Conservation (phyloP, 306 rosid species). For the Cucurbita argyrosperma region DNA sequence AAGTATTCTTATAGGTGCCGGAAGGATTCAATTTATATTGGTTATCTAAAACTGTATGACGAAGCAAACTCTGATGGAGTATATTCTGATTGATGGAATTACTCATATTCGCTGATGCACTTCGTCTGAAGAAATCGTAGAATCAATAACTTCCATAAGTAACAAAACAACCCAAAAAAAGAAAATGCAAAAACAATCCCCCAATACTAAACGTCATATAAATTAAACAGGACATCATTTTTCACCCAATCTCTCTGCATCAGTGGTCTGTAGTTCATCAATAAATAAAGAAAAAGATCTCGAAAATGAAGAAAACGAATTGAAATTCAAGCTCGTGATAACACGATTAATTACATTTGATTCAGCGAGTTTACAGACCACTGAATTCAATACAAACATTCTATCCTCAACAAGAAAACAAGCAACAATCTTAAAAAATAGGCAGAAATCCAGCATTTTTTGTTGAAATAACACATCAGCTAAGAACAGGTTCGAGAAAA, state of each 20-base stretch:
- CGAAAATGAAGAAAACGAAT: background rate
- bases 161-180: background rate
- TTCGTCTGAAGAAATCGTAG: conserved; percentile 26
- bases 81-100: conserved; percentile 40
- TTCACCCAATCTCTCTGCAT: background rate
- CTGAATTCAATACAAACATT: background rate
- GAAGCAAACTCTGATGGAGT: conserved; percentile 47
- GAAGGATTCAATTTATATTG: conserved; percentile 47
- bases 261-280: background rate
- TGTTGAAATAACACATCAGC: background rate
- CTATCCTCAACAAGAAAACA: background rate
- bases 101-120: conserved; percentile 46
- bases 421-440: background rate
- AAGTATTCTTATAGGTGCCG: conserved; percentile 31
- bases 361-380: background rate
- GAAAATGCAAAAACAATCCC: background rate
- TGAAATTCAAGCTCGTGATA: background rate
- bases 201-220: background rate
- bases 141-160: conserved; percentile 1
- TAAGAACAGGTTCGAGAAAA: background rate
- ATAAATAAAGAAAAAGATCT: background rate
- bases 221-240: background rate
- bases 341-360: background rate
- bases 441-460: background rate
- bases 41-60: conserved; percentile 29